Evolutionary conservation across 768 basidiomycete species (phyloP).

Genomic region (Tylopilus rubrobrunneus): DNA sequence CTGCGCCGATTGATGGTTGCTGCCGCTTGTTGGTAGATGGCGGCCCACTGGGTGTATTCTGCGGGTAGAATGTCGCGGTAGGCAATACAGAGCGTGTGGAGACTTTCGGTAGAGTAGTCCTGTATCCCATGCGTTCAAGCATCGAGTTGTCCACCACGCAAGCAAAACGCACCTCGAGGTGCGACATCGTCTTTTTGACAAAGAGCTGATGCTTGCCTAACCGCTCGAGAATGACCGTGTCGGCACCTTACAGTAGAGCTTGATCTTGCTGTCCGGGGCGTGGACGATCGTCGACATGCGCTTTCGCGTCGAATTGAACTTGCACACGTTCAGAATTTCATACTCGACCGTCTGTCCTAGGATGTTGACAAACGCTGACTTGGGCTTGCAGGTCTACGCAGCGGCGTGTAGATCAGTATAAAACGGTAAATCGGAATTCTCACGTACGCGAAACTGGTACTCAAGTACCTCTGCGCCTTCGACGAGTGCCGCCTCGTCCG

Average conservation of each 20-base stretch:
- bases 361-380: constrained; percentile 87
- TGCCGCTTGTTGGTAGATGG: constrained; percentile 88
- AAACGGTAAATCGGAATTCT: not conserved
- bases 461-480: constrained; percentile 89
- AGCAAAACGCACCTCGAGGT: constrained; percentile 70
- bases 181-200: constrained; percentile 80
- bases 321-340: constrained; percentile 93
- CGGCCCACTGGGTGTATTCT: constrained; percentile 87
- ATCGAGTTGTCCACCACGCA: not conserved
- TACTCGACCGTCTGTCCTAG: constrained; percentile 72
- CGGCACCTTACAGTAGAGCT: constrained; percentile 97
- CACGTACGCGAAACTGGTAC: constrained; percentile 87
- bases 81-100: constrained; percentile 92
- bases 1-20: constrained; percentile 93
- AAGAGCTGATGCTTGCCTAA: constrained; percentile 78
- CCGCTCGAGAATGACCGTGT: constrained; percentile 94
- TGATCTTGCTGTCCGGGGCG: constrained; percentile 85
- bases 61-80: constrained; percentile 88
- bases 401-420: too few species aligned
- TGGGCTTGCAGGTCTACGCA: constrained; percentile 85
- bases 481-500: constrained; percentile 95
- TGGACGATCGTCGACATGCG: constrained; percentile 96
- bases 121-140: constrained; percentile 20
- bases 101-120: constrained; percentile 97
- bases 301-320: constrained; percentile 97